Conservation (phyloP, 2,329 filamentous ascomycete genomes). For the Pseudogymnoascus sp. region DNA sequence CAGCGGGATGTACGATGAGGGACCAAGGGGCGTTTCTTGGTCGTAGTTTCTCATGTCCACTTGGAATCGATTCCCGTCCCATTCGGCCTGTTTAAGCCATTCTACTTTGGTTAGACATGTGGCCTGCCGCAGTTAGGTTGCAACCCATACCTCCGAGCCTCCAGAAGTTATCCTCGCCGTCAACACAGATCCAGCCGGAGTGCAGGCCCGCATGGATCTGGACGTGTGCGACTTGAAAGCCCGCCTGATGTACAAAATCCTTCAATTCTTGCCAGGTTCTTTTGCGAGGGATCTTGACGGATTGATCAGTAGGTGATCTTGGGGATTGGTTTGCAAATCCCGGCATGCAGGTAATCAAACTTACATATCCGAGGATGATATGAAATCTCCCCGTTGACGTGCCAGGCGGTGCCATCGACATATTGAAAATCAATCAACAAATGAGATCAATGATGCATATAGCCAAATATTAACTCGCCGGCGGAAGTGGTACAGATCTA, state of each 20-base stretch:
- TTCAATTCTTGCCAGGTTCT: slow-evolving; percentile 5
- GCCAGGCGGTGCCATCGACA: slow-evolving; percentile 7
- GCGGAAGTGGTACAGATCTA: not conserved
- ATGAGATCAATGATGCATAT: slow-evolving; percentile 3
- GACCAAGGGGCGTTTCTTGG: not conserved
- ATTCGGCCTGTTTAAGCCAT: slow-evolving; percentile 1
- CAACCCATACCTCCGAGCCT: not conserved
- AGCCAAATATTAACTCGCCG: not conserved
- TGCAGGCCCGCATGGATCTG: slow-evolving; percentile 1
- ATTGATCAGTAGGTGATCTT: not conserved
- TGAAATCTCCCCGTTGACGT: slow-evolving; percentile 7
- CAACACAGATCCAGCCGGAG: slow-evolving; percentile 2
- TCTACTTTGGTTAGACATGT: not conserved
- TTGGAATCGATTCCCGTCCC: not conserved
- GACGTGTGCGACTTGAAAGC: slow-evolving; percentile 3
- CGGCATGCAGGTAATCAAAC: not conserved
- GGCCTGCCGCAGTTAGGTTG: not conserved
- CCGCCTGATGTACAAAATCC: slow-evolving; percentile 3
- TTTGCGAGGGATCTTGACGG: slow-evolving; percentile 1
- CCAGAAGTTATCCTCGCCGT: not conserved
- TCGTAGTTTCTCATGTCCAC: slow-evolving; percentile 4
- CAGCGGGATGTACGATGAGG: not conserved
- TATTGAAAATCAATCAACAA: slow-evolving; percentile 3
- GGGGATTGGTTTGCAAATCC: not conserved
- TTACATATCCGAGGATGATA: slow-evolving; percentile 7